A percentile compares a stretch with the other conserved stretches of the same genome.
Conservation (phyloP, 139 green algal genomes). For the Closterium sp. region DNA sequence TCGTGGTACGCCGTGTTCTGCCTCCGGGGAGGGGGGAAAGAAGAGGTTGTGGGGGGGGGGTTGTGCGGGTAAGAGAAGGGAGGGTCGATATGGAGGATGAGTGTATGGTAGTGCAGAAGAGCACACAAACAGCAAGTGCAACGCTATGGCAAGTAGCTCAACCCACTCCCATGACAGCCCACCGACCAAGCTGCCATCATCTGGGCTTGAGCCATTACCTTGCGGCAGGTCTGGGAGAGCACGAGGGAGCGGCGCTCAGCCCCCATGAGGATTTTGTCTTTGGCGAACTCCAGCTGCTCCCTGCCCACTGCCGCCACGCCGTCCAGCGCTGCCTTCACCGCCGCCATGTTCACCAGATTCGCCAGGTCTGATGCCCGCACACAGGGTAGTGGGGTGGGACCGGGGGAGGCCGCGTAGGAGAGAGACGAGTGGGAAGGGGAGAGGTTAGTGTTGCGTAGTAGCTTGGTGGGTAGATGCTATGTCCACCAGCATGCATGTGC, state of each 20-base stretch:
- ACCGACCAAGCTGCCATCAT: no score
- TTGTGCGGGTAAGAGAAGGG: no score
- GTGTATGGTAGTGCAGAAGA: not conserved
- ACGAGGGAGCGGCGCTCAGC: conserved; percentile 83
- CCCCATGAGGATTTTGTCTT: conserved; percentile 89
- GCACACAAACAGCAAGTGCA: not conserved
- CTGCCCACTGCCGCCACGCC: conserved; percentile 62
- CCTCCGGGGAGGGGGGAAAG: not conserved
- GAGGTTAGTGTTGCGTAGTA: no score
- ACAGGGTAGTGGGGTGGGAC: not conserved
- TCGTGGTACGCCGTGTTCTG: conserved; percentile 94
- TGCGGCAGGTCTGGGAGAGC: conserved; percentile 72
- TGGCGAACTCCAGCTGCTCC: conserved; percentile 54
- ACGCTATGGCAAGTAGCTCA: not conserved
- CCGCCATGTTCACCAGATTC: conserved; percentile 88
- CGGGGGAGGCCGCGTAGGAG: no score
- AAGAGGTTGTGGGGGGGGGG: no score
- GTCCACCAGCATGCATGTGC: no score
- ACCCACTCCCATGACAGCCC: not conserved
- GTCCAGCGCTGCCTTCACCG: conserved; percentile 78
- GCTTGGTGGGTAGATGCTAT: no score
- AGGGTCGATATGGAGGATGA: not conserved
- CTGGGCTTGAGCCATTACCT: not conserved
- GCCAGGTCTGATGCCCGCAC: conserved; percentile 64
- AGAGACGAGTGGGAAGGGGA: no score